Conservation (phyloP, 148 eudicot species). For the Cornus controversa region DNA sequence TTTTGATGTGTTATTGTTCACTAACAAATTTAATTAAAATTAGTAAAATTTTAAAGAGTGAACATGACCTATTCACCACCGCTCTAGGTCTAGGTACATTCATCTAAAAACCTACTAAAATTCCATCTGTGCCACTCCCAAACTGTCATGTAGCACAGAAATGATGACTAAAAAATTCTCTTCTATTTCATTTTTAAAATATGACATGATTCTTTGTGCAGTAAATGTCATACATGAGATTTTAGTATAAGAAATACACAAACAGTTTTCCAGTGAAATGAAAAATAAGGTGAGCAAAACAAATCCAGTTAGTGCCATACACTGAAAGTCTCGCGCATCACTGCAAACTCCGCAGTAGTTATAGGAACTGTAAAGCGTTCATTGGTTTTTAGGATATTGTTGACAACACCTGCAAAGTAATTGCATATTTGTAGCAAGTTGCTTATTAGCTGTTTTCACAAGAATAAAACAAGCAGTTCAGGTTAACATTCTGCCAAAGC, state of each 20-base stretch:
- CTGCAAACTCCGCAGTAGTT: slow-evolving; percentile 84
- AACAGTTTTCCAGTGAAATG: neutral
- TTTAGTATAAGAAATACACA: neutral
- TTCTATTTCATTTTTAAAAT: too few relatives aligned
- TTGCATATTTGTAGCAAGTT: neutral
- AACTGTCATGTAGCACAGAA: too few relatives aligned
- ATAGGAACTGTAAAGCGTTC: slow-evolving; percentile 72
- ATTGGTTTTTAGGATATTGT: slow-evolving; percentile 55
- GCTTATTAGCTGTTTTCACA: neutral
- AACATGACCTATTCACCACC: too few relatives aligned
- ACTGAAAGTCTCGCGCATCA: slow-evolving; percentile 78
- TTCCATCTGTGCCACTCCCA: too few relatives aligned
- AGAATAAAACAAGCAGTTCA: slow-evolving; percentile 1
- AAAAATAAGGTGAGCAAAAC: slow-evolving; percentile 2
- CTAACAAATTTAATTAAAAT: too few relatives aligned
- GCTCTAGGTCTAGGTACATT: too few relatives aligned
- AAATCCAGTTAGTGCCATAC: slow-evolving; percentile 42
- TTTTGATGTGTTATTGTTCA: too few relatives aligned
- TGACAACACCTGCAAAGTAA: slow-evolving; percentile 69
- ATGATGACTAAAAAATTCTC: too few relatives aligned
- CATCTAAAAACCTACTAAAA: too few relatives aligned
- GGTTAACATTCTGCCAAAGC: neutral
- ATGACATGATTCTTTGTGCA: too few relatives aligned
- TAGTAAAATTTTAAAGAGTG: too few relatives aligned
- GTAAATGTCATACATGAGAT: neutral